Conservation (phyloP, 768 basidiomycete genomes). For the Mycena capillaripes region DNA sequence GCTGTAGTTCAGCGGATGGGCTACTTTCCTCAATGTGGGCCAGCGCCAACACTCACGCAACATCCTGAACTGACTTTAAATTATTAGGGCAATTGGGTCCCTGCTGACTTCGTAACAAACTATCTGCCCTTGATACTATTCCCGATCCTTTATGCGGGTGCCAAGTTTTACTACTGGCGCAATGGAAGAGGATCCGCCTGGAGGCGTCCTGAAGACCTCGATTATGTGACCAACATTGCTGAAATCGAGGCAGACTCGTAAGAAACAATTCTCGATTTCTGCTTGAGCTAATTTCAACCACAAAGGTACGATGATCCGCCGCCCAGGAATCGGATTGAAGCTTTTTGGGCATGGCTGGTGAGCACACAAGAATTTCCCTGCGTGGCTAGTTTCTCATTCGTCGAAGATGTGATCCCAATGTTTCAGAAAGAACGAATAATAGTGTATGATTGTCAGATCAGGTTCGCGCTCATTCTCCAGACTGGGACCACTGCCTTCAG, state of each 20-base stretch:
- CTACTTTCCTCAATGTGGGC: slow-evolving; percentile 51
- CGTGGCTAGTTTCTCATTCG: too few relatives aligned
- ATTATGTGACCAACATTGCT: slow-evolving; percentile 80
- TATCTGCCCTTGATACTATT: slow-evolving; percentile 82
- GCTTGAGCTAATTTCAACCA: not conserved
- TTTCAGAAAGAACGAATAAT: too few relatives aligned
- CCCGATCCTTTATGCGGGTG: slow-evolving; percentile 78
- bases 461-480: too few relatives aligned
- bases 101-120: slow-evolving; percentile 82
- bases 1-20: slow-evolving; percentile 59
- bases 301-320: slow-evolving; percentile 75
- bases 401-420: too few relatives aligned
- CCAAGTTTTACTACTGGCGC: slow-evolving; percentile 62
- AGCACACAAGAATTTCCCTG: too few relatives aligned
- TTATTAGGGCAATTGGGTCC: slow-evolving; percentile 57
- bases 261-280: slow-evolving; percentile 35
- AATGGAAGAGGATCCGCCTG: slow-evolving; percentile 56
- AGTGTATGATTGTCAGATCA: too few relatives aligned
- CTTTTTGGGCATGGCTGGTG: slow-evolving; percentile 88
- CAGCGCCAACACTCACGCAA: not conserved
- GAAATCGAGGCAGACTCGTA: slow-evolving; percentile 77
- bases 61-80: not conserved
- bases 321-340: slow-evolving; percentile 76
- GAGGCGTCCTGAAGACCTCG: slow-evolving; percentile 74
- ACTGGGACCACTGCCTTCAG: too few relatives aligned